phyloP scores from a whole-genome alignment of 441 rosid species.

The Brassica balearica region DNA sequence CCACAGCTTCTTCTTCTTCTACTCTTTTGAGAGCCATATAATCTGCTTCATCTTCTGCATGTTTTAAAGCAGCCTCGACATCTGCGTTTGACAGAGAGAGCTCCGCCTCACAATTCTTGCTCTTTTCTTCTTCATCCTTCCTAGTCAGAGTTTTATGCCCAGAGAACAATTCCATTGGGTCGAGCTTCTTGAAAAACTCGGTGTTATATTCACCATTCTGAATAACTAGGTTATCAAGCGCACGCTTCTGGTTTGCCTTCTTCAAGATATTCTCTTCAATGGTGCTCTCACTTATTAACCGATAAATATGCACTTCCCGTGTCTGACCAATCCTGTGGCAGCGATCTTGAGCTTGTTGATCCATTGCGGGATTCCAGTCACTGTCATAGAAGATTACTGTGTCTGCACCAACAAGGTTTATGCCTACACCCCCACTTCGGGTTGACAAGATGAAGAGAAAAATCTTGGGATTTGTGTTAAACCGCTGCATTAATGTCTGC shows the following conservation, averaged over 20 bases:
- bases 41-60: slow-evolving; percentile 99
- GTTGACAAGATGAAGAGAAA: slow-evolving; percentile 98
- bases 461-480: slow-evolving; percentile 97
- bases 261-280: slow-evolving; percentile 98
- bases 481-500: slow-evolving; percentile 99
- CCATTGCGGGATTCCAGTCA: slow-evolving; percentile 99
- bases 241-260: slow-evolving; percentile 99
- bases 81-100: slow-evolving; percentile 86
- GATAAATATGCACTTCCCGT: slow-evolving; percentile 96
- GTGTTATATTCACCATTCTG: slow-evolving; percentile 99
- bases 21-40: slow-evolving; percentile 99
- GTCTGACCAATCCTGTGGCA: slow-evolving; percentile 99
- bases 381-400: slow-evolving; percentile 99
- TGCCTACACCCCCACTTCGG: slow-evolving; percentile 99
- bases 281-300: slow-evolving; percentile 97
- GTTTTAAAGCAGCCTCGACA: slow-evolving; percentile 98
- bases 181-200: slow-evolving; percentile 98
- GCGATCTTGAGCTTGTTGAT: slow-evolving; percentile 99
- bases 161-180: slow-evolving; percentile 96
- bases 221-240: slow-evolving; percentile 97
- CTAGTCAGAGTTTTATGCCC: slow-evolving; percentile 72
- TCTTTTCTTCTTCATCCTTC: slow-evolving; percentile 72
- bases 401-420: slow-evolving; percentile 99
- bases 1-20: slow-evolving; percentile 99
- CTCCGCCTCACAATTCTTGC: slow-evolving; percentile 54